A percentile compares a stretch with the other conserved stretches of the same genome.
These are phyloP conservation scores for Termitomyces sp. DNA, from an alignment of 768 basidiomycete species.

Conservation along the genomic window DNA sequence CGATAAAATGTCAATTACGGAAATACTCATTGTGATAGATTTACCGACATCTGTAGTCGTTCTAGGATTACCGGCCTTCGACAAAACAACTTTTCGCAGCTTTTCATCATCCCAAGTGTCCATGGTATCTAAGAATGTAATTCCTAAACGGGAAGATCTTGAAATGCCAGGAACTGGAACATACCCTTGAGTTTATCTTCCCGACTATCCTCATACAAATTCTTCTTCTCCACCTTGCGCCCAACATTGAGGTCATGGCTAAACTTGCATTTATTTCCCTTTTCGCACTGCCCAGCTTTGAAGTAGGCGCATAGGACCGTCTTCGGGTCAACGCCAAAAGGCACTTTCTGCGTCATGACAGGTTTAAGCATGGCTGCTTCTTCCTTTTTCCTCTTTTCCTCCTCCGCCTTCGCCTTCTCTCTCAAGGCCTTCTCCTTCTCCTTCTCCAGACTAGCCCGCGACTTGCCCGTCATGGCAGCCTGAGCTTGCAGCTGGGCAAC, in stretches of 20 bases:
- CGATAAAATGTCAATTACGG: not conserved
- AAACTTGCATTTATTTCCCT: conserved; percentile 95
- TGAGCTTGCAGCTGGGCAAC: conserved; percentile 79
- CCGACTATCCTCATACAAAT: conserved; percentile 84
- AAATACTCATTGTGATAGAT: not conserved
- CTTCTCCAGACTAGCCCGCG: conserved; percentile 71
- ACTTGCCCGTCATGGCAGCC: conserved; percentile 70
- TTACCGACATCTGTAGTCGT: conserved; percentile 81
- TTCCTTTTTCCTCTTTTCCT: conserved; percentile 81
- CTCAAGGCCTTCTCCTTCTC: conserved; percentile 79
- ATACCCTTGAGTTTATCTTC: conserved; percentile 74
- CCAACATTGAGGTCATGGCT: conserved; percentile 89
- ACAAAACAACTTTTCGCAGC: conserved; percentile 77
- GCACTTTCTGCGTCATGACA: conserved; percentile 78
- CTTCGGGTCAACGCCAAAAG: conserved; percentile 96
- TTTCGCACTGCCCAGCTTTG: conserved; percentile 91
- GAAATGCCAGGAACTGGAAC: conserved; percentile 12
- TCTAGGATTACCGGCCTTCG: conserved; percentile 85
- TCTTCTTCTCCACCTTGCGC: conserved; percentile 92
- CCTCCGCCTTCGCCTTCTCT: conserved; percentile 70
- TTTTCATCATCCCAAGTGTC: conserved; percentile 97
- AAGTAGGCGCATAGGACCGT: conserved; percentile 87
- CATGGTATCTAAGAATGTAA: conserved; percentile 73
- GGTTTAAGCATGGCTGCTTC: conserved; percentile 80
- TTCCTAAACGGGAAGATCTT: not conserved